Evolutionary conservation across 208 protist genomes (phyloP), one percentile per base, ranked within the genome.

Genomic region (Trypanosoma brucei): DNA sequence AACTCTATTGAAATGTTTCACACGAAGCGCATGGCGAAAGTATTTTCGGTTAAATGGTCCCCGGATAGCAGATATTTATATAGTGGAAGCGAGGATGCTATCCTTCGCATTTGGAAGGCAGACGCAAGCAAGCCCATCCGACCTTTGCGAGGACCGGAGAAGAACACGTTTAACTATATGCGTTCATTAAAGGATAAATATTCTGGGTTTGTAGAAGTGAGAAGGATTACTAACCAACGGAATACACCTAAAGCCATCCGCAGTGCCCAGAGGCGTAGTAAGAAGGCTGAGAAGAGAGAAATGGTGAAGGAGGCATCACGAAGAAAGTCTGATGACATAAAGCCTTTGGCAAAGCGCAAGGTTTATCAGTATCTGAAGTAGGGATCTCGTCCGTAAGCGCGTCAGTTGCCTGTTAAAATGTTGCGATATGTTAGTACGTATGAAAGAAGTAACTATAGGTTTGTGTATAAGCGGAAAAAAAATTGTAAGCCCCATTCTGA

Each of bases 1-100:
- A 81, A 82, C 61, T 96, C 88, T n/a, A 68, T 84, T 50, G 97
- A 98, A 58, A 95, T 99, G 65, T 99, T 98, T 81, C 96, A 99
- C 83, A 98, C 97, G 6, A 97, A 98, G 79, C 95, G 98, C 50
- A 99, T 99, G 98, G 93, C 98, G n/a, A 88, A 82, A 48, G 90
- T 98, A 55, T 98, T 84, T 44, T 79, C 85, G 9, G 86, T 98
- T 4, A 85, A 90, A 48, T 99, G 87, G 83, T 95, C 88, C 22
- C 81, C 81, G 1, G 97, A 99, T 68, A 91, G 88, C 62, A 87
- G 78, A 51, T 99, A 94, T 75, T 84, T 99, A 59, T 85, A 98
- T 59, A 97, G 83, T 52, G 97, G 96, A 39, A 97, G 84, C 62
- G 97, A 99, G 52, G 98, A 99, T 70, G 96, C 95, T 22, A 97